Percentiles rank a stretch among this genome's conserved stretches.
These are phyloP conservation scores for Globisporangium echinulatum DNA, from an alignment of 352 stramenopile genomes.

Conservation along the genomic window DNA sequence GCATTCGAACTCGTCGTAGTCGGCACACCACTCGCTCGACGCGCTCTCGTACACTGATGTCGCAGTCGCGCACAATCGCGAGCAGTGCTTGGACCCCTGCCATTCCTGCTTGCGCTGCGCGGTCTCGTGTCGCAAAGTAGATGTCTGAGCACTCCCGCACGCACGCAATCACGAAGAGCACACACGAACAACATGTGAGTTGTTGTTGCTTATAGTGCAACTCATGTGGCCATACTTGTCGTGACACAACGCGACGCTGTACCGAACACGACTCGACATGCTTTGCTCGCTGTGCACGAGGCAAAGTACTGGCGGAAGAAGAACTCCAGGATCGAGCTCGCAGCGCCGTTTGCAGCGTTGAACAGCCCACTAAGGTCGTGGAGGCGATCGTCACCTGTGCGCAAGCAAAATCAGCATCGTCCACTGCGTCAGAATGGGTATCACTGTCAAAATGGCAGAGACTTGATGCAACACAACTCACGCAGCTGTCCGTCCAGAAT, in stretches of 20 bases:
- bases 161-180: too few relatives aligned
- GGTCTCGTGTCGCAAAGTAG: neutral
- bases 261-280: conserved; percentile 2
- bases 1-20: neutral
- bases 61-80: neutral
- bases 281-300: conserved; percentile 2
- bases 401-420: neutral
- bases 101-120: neutral
- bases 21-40: neutral
- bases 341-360: neutral
- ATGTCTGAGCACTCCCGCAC: neutral
- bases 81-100: neutral
- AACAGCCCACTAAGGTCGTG: conserved; percentile 1
- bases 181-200: too few relatives aligned
- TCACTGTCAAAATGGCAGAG: neutral
- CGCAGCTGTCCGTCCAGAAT: conserved; percentile 7
- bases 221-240: too few relatives aligned
- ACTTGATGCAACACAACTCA: neutral
- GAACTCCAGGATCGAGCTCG: neutral
- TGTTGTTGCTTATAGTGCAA: too few relatives aligned
- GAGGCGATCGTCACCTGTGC: conserved; percentile 2
- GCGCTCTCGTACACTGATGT: neutral
- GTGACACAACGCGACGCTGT: too few relatives aligned
- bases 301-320: conserved; percentile 13
- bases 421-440: neutral